Evolutionary conservation across 2,329 filamentous ascomycete genomes (phyloP).

Genomic region (Sporothrix phasma): DNA sequence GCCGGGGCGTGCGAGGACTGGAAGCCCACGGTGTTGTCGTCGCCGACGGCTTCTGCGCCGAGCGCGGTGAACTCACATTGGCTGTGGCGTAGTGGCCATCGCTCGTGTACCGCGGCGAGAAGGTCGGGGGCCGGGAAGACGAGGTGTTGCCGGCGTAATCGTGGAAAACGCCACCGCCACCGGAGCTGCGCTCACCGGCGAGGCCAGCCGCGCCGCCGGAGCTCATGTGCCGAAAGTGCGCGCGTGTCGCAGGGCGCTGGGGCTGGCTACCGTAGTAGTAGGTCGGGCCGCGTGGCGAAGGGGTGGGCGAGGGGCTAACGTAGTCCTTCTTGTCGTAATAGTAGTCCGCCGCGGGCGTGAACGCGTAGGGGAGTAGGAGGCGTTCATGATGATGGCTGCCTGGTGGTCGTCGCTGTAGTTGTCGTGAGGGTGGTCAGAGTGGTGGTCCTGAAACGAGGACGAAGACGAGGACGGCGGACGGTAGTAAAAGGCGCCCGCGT

Average conservation of each 20-base stretch:
- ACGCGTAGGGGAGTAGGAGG: slow-evolving; percentile 34
- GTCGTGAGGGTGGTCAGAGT: not conserved
- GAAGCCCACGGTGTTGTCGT: slow-evolving; percentile 37
- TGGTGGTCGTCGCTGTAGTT: slow-evolving; percentile 23
- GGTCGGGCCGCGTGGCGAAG: slow-evolving; percentile 41
- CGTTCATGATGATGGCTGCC: slow-evolving; percentile 32
- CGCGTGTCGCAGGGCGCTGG: slow-evolving; percentile 45
- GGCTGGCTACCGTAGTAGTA: slow-evolving; percentile 33
- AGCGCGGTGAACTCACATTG: slow-evolving; percentile 51
- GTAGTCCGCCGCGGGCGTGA: slow-evolving; percentile 39
- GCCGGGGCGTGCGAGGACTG: slow-evolving; percentile 35
- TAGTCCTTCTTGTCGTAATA: slow-evolving; percentile 42
- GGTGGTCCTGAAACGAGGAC: not conserved
- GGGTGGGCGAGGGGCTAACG: slow-evolving; percentile 46
- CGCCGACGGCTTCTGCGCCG: slow-evolving; percentile 31
- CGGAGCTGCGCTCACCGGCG: slow-evolving; percentile 22
- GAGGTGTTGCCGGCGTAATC: slow-evolving; percentile 31
- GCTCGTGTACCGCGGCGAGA: slow-evolving; percentile 53
- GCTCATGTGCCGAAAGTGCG: slow-evolving; percentile 38
- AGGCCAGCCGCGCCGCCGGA: slow-evolving; percentile 27
- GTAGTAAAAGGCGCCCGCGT: not conserved
- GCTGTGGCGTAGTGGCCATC: slow-evolving; percentile 53
- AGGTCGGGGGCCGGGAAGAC: slow-evolving; percentile 34
- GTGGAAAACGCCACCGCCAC: slow-evolving; percentile 27
- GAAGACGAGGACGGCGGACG: slow-evolving; percentile 9